A percentile compares a stretch with the other conserved stretches of the same genome.
These are phyloP conservation scores for Dendrocalamus latiflorus DNA, from an alignment of 202 grass and related monocot genomes.

Conservation along the genomic window DNA sequence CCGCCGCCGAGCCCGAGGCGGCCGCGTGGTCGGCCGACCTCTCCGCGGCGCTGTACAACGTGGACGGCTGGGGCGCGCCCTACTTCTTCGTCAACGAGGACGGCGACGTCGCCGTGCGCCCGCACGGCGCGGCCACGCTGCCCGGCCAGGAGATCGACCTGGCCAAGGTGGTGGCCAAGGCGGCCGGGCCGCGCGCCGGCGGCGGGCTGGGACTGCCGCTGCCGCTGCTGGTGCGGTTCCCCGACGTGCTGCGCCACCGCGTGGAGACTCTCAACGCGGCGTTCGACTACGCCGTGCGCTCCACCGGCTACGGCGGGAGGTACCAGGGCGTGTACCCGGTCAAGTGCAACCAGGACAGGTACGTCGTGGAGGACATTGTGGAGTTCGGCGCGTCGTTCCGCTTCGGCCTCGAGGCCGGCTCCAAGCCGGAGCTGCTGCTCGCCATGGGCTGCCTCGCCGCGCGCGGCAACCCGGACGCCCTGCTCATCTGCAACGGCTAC, in stretches of 20 bases:
- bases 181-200: too few species aligned
- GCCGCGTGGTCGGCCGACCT: too few species aligned
- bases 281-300: constrained; percentile 65
- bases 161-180: too few species aligned
- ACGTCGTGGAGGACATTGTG: constrained; percentile 84
- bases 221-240: too few species aligned
- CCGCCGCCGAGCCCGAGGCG: too few species aligned
- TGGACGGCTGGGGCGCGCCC: too few species aligned
- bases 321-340: constrained; percentile 98
- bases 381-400: constrained; percentile 77
- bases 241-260: constrained; percentile 85
- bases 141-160: too few species aligned
- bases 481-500: constrained; percentile 94
- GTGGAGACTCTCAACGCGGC: constrained; percentile 70
- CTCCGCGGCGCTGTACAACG: too few species aligned
- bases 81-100: too few species aligned
- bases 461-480: constrained; percentile 62
- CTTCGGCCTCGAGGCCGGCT: constrained; percentile 91
- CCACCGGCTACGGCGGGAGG: constrained; percentile 49
- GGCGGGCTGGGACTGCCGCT: too few species aligned
- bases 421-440: constrained; percentile 91
- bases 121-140: too few species aligned
- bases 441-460: constrained; percentile 76
- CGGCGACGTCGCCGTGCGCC: too few species aligned
- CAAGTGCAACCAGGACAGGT: constrained; percentile 97